These are phyloP conservation scores for Entomortierella chlamydospora DNA, from an alignment of 192 early-diverging fungal species.

Conservation along the genomic window DNA sequence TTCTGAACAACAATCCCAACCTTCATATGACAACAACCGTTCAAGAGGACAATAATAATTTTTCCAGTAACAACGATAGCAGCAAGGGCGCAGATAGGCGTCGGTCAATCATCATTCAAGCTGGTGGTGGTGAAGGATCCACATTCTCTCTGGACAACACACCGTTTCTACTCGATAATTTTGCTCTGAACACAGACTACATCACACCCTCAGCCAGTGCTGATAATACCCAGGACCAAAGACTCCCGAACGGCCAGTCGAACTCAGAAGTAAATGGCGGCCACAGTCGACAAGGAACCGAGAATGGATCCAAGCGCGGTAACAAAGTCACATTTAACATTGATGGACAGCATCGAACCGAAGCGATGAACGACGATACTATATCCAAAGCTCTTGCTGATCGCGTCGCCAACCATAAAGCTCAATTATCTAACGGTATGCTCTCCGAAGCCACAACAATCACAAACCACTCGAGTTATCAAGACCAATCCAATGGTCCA, in stretches of 20 bases:
- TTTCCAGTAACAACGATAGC: not conserved
- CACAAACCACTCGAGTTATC: not conserved
- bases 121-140: slow-evolving; percentile 40
- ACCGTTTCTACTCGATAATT: slow-evolving; percentile 49
- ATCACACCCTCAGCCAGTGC: slow-evolving; percentile 5
- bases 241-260: not conserved
- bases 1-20: slow-evolving; percentile 6
- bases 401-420: slow-evolving; percentile 35
- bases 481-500: not conserved
- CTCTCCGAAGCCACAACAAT: not conserved
- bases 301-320: slow-evolving; percentile 11
- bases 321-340: slow-evolving; percentile 46
- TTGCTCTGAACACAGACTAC: slow-evolving; percentile 36
- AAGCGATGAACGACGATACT: slow-evolving; percentile 11
- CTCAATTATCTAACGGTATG: slow-evolving; percentile 12
- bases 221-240: not conserved
- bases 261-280: not conserved
- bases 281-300: not conserved
- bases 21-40: slow-evolving; percentile 26
- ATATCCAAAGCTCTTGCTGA: slow-evolving; percentile 15
- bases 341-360: not conserved
- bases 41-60: not conserved
- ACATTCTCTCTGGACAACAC: slow-evolving; percentile 28
- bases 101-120: slow-evolving; percentile 22
- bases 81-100: slow-evolving; percentile 15